Evolutionary conservation across 805 yeast genomes (phyloP), one percentile per base, ranked within the genome.

Genomic region (Wickerhamomyces queroliae): DNA sequence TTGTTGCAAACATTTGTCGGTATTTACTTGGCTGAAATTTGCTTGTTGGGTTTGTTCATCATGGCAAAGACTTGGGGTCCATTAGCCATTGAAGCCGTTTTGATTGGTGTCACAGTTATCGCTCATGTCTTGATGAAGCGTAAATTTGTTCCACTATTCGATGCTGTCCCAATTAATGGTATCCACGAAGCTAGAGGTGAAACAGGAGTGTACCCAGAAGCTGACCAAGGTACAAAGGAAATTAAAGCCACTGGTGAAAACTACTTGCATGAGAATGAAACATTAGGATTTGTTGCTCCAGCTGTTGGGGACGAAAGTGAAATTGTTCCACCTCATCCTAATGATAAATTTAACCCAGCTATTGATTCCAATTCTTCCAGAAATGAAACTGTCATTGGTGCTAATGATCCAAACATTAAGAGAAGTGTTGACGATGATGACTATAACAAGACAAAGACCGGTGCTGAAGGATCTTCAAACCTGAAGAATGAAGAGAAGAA

Each of bases 1-100:
- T 58, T 84, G 47, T 79, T 83, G 59, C 87, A 83, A 61, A 67
- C 79, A 11, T 83, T 83, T 57, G 83, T 77, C 41, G 89, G 81
- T 12, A 47, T 85, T 31, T 85, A 85, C 58, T 63, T 85, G 45
- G 83, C 81, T 33, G 87, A 85, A 59, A 63, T 82, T 33, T 79
- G 86, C 60, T 62, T 83, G 40, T 59, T 77, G 42, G 91, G 84
- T 29, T 66, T 85, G 56, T 84, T 84, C 55, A 83, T 84, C 29
- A 78, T 83, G 78, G 74, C 78, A 33, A 82, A 85, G 66, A 70
- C 82, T 47, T 85, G 91, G 91, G 87, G 83, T 18, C 77, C 82
- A 50, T 77, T 83, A 47, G 93, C 69, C 3, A 64, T 85, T 40
- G 90, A 83, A 59, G 82, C 67, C 40, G 69, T 78, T n/a, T 60